A percentile compares a stretch with the other conserved stretches of the same genome.
phyloP scores from a whole-genome alignment of 2,329 filamentous ascomycete species.

The Fusarium illudens region DNA sequence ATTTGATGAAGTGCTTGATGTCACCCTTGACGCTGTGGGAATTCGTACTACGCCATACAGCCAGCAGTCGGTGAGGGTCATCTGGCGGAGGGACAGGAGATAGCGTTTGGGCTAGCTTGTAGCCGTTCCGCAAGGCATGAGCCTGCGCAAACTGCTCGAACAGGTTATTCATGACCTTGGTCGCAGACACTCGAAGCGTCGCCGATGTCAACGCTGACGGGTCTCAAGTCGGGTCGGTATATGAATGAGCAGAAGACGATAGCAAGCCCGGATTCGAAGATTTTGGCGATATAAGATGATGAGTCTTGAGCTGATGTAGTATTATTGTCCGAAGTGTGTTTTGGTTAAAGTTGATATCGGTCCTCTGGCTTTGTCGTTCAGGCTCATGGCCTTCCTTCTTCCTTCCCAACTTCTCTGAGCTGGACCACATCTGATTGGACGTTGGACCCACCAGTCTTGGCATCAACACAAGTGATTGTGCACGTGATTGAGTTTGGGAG shows the following conservation, averaged over 20 bases:
- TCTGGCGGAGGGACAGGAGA: slow-evolving; percentile 72
- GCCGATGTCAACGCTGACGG: not conserved
- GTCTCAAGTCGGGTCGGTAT: not conserved
- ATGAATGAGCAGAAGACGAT: not conserved
- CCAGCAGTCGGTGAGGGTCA: slow-evolving; percentile 71
- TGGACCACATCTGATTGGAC: slow-evolving; percentile 37
- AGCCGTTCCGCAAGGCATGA: slow-evolving; percentile 71
- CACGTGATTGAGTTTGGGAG: slow-evolving; percentile 34
- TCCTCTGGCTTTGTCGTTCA: slow-evolving; percentile 25
- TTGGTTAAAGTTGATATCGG: slow-evolving; percentile 12
- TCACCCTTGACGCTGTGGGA: slow-evolving; percentile 71
- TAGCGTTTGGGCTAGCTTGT: slow-evolving; percentile 76
- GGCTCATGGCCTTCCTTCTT: slow-evolving; percentile 15
- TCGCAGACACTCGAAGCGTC: slow-evolving; percentile 14
- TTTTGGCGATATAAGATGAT: not conserved
- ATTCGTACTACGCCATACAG: slow-evolving; percentile 77
- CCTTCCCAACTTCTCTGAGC: slow-evolving; percentile 27
- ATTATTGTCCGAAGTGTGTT: slow-evolving; percentile 6
- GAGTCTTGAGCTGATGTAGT: not conserved
- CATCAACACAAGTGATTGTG: not conserved
- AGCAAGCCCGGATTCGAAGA: not conserved
- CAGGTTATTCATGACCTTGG: slow-evolving; percentile 71
- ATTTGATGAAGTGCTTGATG: slow-evolving; percentile 75
- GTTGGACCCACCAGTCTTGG: not conserved
- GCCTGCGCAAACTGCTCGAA: slow-evolving; percentile 78